Conservation (phyloP, 2,329 filamentous ascomycete genomes). For the Pyrenophora teres region DNA sequence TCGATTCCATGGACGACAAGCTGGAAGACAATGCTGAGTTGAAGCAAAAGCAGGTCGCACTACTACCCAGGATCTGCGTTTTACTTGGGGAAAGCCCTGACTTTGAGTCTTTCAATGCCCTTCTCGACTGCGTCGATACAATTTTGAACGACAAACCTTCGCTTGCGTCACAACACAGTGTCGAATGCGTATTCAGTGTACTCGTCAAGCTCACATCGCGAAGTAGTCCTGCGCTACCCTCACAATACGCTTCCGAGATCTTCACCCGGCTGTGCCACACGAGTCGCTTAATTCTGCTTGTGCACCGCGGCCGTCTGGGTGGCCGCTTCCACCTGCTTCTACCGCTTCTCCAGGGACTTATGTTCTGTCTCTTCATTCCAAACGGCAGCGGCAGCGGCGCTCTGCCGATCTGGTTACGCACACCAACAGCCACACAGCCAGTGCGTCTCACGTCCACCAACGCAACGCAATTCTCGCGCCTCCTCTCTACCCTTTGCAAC, state of each 20-base stretch:
- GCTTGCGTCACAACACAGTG: slow-evolving; percentile 51
- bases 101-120: slow-evolving; percentile 56
- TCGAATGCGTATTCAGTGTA: slow-evolving; percentile 49
- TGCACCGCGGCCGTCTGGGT: slow-evolving; percentile 62
- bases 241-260: slow-evolving; percentile 46
- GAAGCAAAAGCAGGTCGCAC: slow-evolving; percentile 33
- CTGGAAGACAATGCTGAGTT: slow-evolving; percentile 24
- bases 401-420: slow-evolving; percentile 42
- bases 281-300: slow-evolving; percentile 58
- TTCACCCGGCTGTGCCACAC: slow-evolving; percentile 61
- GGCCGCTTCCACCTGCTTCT: slow-evolving; percentile 65
- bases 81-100: slow-evolving; percentile 56
- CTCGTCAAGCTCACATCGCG: slow-evolving; percentile 45
- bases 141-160: slow-evolving; percentile 41
- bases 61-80: slow-evolving; percentile 34
- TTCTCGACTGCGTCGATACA: slow-evolving; percentile 57
- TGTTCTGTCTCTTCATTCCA: slow-evolving; percentile 61
- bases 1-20: slow-evolving; percentile 37
- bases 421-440: slow-evolving; percentile 9
- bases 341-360: slow-evolving; percentile 58
- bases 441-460: slow-evolving; percentile 48
- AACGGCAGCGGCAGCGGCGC: slow-evolving; percentile 37
- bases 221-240: slow-evolving; percentile 33
- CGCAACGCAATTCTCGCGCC: slow-evolving; percentile 57
- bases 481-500: slow-evolving; percentile 65